Evolutionary conservation across 2,329 filamentous ascomycete species (phyloP), one percentile per base, ranked within the genome.

Genomic region (Polytolypa hystricis): DNA sequence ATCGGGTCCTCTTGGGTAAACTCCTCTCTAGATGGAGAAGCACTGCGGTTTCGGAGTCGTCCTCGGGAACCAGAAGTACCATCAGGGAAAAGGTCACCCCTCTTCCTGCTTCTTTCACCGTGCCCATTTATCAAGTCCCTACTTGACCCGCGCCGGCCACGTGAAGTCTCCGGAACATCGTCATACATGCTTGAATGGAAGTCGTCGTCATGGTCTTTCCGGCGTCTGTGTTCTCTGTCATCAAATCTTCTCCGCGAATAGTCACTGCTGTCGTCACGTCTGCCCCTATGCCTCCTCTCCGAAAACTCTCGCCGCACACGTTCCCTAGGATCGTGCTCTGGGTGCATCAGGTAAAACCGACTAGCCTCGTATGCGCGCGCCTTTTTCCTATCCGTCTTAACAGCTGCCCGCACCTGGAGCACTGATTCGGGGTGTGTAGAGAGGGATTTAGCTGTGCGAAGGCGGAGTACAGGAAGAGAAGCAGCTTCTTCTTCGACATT

Each of bases 261-360:
- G 43, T 63, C 62, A 17, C 62, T 60, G 27, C 52, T 52, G 16
- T 55, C 49, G 31, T 59, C 57, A 14, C 55, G 47, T 8, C 55
- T 47, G 20, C 56, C 55, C 35, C 54, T 50, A 10, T 58, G 55
- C 29, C 64, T 56, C 39, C 65, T 57, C 27, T 73, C 69, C 4
- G 57, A 50, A 25, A 64, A 57, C 34, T 73, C 67, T 40, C 67
- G 69, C 41, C 78, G 71, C 43, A 77, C 66, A 35, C 75, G 73
- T 61, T 84, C 85, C 47, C 79, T 78, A 2, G 81, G 85, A 51
- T 94, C 87, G 54, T 86, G 77, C 49, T 94, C 84, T 1, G 89
- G 89, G 49, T 96, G 84, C 51, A 91, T 72, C 23, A 95, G 75
- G 56, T 98, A 98, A 64, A 93, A 96, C 9, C 84, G 74, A 60